Base-by-base conservation (phyloP, 768 basidiomycete genomes). In the Leccinum disarticulatum region DNA sequence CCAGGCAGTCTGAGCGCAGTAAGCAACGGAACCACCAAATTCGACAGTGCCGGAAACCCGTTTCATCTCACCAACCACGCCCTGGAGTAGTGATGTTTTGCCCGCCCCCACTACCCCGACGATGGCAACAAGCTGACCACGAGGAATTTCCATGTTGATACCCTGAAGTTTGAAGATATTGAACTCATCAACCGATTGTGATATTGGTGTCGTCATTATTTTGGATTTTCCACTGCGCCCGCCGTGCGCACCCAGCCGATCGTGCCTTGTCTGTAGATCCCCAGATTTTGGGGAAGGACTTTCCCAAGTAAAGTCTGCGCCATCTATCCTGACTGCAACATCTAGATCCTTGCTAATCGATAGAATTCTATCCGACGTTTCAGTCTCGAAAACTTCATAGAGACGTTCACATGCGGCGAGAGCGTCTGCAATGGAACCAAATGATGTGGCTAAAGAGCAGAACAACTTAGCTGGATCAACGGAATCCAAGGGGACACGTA, bases 1-100 rank as follows among this genome's bases (percentile, higher is more conserved):
- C 93, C 94, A 97, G 11, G 94, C 88, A 48, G 80, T 87, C 69
- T 98, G 95, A 15, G 88, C 86, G 65, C 91, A 95, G 71, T 95
- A 93, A 1, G 86, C 87, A 10, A 93, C 82, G 10, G 83, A 82
- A 0, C 89, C 91, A 58, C 91, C 88, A 66, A 94, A 91, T 33
- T 77, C 79, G 41, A 91, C 83, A 9, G 74, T 80, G 3, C 93
- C 93, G 13, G 75, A 70, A 1, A 83, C 86, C 63, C 80, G 79
- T 59, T 87, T 79, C 93, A 95, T 95, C 72, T 95, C 93, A 3
- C 90, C 90, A 58, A 91, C 85, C 31, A 92, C 67, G 8, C 85
- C 90, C 63, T 92, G 87, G 46, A 93, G 76, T 28, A 93, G 73
- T 2, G 85, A 87, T 2, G 85, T 82, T 76, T 82, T 77, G 17